Percentiles rank a stretch among this genome's conserved stretches.
These are phyloP conservation scores for Aspergillus ochraceoroseus DNA, from an alignment of 2,329 filamentous ascomycete genomes.

Conservation along the genomic window DNA sequence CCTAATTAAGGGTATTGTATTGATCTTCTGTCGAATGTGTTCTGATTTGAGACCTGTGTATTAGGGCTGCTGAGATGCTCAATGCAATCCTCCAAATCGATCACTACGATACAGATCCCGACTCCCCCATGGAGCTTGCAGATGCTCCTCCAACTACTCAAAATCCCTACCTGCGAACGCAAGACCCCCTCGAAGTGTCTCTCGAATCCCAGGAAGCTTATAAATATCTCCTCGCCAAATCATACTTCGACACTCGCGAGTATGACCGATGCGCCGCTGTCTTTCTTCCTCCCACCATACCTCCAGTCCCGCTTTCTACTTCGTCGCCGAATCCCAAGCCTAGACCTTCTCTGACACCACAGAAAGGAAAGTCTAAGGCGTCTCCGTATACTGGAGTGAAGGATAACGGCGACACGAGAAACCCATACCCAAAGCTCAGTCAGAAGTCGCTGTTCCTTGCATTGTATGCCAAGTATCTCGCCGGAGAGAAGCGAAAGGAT, in stretches of 20 bases:
- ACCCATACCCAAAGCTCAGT: conserved; percentile 57
- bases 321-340: conserved; percentile 36
- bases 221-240: conserved; percentile 84
- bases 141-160: conserved; percentile 49
- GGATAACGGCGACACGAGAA: conserved; percentile 29
- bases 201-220: conserved; percentile 75
- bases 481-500: conserved; percentile 91
- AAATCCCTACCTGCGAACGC: conserved; percentile 50
- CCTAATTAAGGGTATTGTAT: neutral
- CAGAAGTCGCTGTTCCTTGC: conserved; percentile 90
- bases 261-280: conserved; percentile 89
- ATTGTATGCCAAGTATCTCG: conserved; percentile 85
- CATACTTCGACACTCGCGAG: conserved; percentile 91
- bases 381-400: conserved; percentile 37
- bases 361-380: conserved; percentile 60
- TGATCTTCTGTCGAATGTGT: neutral
- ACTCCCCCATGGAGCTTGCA: conserved; percentile 55
- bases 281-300: conserved; percentile 74
- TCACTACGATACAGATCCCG: conserved; percentile 57
- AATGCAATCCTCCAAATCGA: conserved; percentile 63
- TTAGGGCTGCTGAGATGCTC: conserved; percentile 91
- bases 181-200: conserved; percentile 65
- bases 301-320: conserved; percentile 57
- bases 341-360: conserved; percentile 40
- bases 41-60: conserved; percentile 15